These are phyloP conservation scores for Pelagophyceae sp. DNA, from an alignment of 352 stramenopile species.

Conservation along the genomic window DNA sequence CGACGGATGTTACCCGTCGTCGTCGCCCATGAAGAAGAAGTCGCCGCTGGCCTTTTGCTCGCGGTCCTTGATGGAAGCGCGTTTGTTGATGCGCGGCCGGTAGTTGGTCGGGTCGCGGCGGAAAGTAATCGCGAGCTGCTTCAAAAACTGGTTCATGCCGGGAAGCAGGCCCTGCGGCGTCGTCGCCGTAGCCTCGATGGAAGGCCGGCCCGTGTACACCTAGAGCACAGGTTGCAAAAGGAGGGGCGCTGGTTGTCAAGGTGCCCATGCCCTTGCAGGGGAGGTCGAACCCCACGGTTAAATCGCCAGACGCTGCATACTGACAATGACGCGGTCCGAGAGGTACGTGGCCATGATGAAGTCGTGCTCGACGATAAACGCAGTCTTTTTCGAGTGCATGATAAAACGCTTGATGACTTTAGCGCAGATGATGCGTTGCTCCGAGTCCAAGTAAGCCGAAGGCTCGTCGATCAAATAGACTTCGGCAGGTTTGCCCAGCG, in stretches of 20 bases:
- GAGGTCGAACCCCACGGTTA: no score
- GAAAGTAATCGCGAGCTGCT: slow-evolving; percentile 98
- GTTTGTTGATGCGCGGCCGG: slow-evolving; percentile 86
- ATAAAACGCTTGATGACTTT: slow-evolving; percentile 99
- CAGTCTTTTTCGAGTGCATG: slow-evolving; percentile 98
- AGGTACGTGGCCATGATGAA: slow-evolving; percentile 99
- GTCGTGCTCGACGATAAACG: slow-evolving; percentile 99
- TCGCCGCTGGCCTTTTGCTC: slow-evolving; percentile 93
- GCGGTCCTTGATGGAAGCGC: slow-evolving; percentile 88
- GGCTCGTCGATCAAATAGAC: slow-evolving; percentile 99
- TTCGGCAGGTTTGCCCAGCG: slow-evolving; percentile 92
- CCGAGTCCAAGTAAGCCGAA: slow-evolving; percentile 96
- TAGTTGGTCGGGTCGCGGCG: slow-evolving; percentile 97
- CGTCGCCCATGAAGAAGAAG: slow-evolving; percentile 98
- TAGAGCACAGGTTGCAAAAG: no score
- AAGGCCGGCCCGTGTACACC: slow-evolving; percentile 87
- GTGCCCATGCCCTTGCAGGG: no score
- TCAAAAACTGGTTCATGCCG: slow-evolving; percentile 99
- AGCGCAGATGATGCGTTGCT: slow-evolving; percentile 95
- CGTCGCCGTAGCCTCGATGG: slow-evolving; percentile 91
- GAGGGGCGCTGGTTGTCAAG: no score
- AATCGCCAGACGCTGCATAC: no score
- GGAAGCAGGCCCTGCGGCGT: slow-evolving; percentile 83
- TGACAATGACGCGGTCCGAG: slow-evolving; percentile 86
- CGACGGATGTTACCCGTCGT: slow-evolving; percentile 40